Conservation (phyloP, 495 filamentous ascomycete species). For the Neurospora sp. region DNA sequence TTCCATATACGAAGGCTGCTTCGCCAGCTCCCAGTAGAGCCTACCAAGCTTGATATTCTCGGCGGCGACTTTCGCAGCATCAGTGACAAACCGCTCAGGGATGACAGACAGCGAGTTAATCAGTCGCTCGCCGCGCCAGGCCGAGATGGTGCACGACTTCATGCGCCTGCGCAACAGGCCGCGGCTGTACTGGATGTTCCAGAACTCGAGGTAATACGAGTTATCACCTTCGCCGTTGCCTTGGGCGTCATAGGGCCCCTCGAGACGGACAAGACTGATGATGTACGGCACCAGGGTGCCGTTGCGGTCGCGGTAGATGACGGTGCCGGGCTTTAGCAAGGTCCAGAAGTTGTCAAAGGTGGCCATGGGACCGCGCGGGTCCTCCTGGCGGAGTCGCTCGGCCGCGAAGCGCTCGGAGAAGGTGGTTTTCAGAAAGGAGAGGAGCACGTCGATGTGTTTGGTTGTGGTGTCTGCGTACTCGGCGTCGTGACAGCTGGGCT, state of each 20-base stretch:
- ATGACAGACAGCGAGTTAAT: slow-evolving; percentile 23
- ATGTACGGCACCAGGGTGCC: slow-evolving; percentile 22
- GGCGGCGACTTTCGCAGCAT: slow-evolving; percentile 9
- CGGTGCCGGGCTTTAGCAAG: slow-evolving; percentile 26
- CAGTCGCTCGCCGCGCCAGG: slow-evolving; percentile 26
- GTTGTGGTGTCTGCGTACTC: slow-evolving; percentile 23
- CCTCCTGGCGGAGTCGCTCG: slow-evolving; percentile 19
- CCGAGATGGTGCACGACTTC: slow-evolving; percentile 14
- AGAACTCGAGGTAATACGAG: slow-evolving; percentile 19
- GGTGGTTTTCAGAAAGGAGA: slow-evolving; percentile 21
- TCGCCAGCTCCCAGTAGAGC: slow-evolving; percentile 28
- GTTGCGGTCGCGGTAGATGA: slow-evolving; percentile 23
- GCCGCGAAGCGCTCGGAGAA: slow-evolving; percentile 18
- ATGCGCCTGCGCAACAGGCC: slow-evolving; percentile 21
- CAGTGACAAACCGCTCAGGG: slow-evolving; percentile 23
- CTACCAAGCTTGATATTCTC: slow-evolving; percentile 24
- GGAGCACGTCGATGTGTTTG: slow-evolving; percentile 30
- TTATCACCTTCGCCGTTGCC: background rate
- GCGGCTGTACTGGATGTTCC: slow-evolving; percentile 22
- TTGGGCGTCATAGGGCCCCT: background rate
- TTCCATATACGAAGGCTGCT: slow-evolving; percentile 25
- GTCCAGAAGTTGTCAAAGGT: slow-evolving; percentile 30
- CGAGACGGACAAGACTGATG: slow-evolving; percentile 13
- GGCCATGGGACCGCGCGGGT: slow-evolving; percentile 14
- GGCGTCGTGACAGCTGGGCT: slow-evolving; percentile 20